Base-by-base conservation (phyloP, 2,329 filamentous ascomycete species). In the Ramularia endophylla region DNA sequence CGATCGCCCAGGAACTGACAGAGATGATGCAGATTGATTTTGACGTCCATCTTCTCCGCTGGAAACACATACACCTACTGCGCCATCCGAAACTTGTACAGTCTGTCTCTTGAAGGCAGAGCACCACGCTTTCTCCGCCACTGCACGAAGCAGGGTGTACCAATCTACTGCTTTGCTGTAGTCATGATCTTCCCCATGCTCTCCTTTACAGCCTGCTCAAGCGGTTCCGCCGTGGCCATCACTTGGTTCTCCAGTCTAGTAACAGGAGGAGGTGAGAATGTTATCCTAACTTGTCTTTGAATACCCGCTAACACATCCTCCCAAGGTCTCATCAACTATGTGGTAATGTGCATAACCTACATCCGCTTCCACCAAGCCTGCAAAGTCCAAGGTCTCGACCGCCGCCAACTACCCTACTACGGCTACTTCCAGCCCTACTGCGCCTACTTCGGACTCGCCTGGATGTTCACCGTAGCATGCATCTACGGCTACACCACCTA, bases 121-220 rank as follows among this genome's bases (percentile, higher is more conserved):
- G 74, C 74, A 0, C 74, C 74, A 0, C 65, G 62, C 33, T 57
- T 82, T 55, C 68, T 84, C 16, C 69, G 70, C 47, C 73, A 76
- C 58, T 78, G 72, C 56, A 83, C 74, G 8, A 71, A 67, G 50
- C 71, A 73, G 8, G 81, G 81, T 55, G 77, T 81, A 0, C 78
- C 78, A 8, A 71, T 81, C 51, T 80, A 71, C 57, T 75, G 72
- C 54, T 77, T 80, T 59, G 52, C 47, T 25, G 50, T 78, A 5
- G 71, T 74, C 38, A 62, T 65, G 57, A 40, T 59, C 41, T 65
- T 66, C 47, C 59, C 61, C 2, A 51, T 62, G 30, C 50, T 66
- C 16, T 47, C 56, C 5, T 65, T 66, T 52, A 46, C 62, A 18
- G 50, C 53, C 8, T 58, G 65, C 30, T 54, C 49, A 16, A 57